Base-by-base conservation (phyloP, 1,284 basidiomycete genomes). In the Boletus semigastroideus region DNA sequence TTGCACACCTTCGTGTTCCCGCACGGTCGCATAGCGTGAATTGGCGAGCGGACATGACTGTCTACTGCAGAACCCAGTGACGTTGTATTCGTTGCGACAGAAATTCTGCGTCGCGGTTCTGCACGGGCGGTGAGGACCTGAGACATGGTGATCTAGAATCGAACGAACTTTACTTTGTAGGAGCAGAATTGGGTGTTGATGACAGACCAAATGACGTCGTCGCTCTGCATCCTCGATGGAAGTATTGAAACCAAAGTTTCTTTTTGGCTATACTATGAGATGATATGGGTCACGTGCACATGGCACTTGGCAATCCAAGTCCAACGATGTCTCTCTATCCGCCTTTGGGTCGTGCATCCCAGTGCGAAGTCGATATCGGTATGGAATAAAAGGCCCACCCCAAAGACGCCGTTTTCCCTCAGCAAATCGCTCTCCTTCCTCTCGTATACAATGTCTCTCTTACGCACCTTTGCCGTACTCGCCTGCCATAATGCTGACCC, bases 41-140 rank as follows among this genome's bases (percentile, higher is more conserved):
- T 99, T 99, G 17, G 97, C 97, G 12, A 99, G 76, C 0, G 97
- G 97, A 75, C 97, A 99, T 51, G 94, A 95, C 66, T 97, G 94
- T 52, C 95, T 79, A 66, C 87, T 94, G 74, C 97, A 99, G 61
- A 98, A 80, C n/a, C 97, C 97, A 1, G 95, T 97, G 33, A 98
- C 86, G 73, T 99, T 99, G 78, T 97, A 98, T 72, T 98, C 94
- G 73, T 99, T 99, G 46, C 95, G 80, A 74, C 97, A 99, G 74
- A 99, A 98, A 67, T 97, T 98, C 73, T 97, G 94, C 1, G 92
- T 96, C 1, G 85, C 77, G 1, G 94, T 94, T 72, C 94, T 96
- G 68, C 10, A 30, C 40, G 12, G 39, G 52, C 25, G 49, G 45
- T 52, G 46, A 46, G 56, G 41, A 52, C 5, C 25, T 25, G 30